Base-by-base conservation (phyloP, 345 rosid species). In the Citrus sinensis region DNA sequence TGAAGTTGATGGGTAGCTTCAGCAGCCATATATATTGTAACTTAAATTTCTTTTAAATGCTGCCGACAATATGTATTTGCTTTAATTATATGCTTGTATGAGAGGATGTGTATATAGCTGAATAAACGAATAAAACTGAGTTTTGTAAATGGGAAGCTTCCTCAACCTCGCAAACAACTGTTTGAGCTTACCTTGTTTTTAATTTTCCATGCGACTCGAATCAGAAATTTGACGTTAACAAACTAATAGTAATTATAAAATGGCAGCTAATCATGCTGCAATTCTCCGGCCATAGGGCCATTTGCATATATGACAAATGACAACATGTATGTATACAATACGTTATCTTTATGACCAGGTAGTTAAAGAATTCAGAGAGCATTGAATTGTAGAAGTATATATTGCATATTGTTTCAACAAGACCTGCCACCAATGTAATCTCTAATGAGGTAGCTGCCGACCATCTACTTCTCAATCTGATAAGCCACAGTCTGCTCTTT, bases 401-500 rank as follows among this genome's bases (percentile, higher is more conserved):
- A 17, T 46, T 1, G 22, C 58, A 16, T 46, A 46, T 66, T 34
- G 22, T 20, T 1, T 34, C 25, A 35, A 34, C 6, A 66, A 32
- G 69, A 65, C 22, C 27, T 20, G 9, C 46, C 25, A 35, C 1
- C 51, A 11, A 46, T 46, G 51, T 20, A 17, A 3, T 65, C 20
- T 65, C 69, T 34, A 9, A 65, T 1, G 46, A 66, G 70, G 40
- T 5, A 17, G 11, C 22, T 32, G 68, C 40, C 37, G n/a, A 17
- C 60, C 73, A 46, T 49, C 73, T 70, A 70, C 80, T 78, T 49
- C 85, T 79, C 80, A 46, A 84, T 80, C 64, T 66, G 76, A 85
- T 56, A 84, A 40, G 80, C 68, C 64, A 79, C 71, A 0, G 77
- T 77, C 65, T 84, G 84, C 54, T 88, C 93, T 80, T 81, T 86